phyloP scores from a whole-genome alignment of 768 basidiomycete species.

The Heimioporus sp. region DNA sequence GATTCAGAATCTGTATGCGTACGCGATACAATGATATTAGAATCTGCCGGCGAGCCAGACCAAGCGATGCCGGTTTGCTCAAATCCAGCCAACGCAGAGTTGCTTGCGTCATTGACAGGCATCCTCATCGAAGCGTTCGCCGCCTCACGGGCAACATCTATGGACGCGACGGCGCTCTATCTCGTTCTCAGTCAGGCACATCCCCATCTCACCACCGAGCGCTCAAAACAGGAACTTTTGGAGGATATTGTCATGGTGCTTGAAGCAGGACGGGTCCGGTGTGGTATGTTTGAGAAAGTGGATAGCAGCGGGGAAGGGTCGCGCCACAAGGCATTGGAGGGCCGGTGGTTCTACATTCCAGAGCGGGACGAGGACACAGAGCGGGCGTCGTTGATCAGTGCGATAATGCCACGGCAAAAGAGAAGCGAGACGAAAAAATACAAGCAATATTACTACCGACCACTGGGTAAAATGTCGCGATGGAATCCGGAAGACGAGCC shows the following conservation, averaged over 20 bases:
- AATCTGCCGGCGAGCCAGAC: not conserved
- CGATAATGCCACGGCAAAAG: slow-evolving; percentile 77
- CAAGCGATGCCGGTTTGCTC: slow-evolving; percentile 3
- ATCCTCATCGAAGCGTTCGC: slow-evolving; percentile 72
- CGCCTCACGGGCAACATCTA: slow-evolving; percentile 66
- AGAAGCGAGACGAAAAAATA: slow-evolving; percentile 78
- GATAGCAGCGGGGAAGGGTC: slow-evolving; percentile 57
- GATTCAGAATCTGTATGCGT: not conserved
- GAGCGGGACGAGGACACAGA: slow-evolving; percentile 70
- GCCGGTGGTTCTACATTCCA: slow-evolving; percentile 73
- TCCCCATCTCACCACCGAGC: slow-evolving; percentile 45
- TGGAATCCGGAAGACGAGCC: slow-evolving; percentile 72
- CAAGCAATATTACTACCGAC: slow-evolving; percentile 82
- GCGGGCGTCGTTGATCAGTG: slow-evolving; percentile 61
- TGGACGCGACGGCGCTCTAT: slow-evolving; percentile 54
- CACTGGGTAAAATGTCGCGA: slow-evolving; percentile 65
- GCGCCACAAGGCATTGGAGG: slow-evolving; percentile 47
- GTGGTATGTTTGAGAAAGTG: slow-evolving; percentile 71
- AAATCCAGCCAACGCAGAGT: slow-evolving; percentile 17
- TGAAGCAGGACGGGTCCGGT: slow-evolving; percentile 40
- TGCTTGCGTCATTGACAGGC: slow-evolving; percentile 51
- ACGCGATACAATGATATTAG: slow-evolving; percentile 5
- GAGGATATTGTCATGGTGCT: slow-evolving; percentile 50
- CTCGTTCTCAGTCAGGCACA: slow-evolving; percentile 50
- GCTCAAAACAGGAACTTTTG: slow-evolving; percentile 44